Conservation (phyloP, 148 eudicot genomes). For the Amaranthus palmeri region DNA sequence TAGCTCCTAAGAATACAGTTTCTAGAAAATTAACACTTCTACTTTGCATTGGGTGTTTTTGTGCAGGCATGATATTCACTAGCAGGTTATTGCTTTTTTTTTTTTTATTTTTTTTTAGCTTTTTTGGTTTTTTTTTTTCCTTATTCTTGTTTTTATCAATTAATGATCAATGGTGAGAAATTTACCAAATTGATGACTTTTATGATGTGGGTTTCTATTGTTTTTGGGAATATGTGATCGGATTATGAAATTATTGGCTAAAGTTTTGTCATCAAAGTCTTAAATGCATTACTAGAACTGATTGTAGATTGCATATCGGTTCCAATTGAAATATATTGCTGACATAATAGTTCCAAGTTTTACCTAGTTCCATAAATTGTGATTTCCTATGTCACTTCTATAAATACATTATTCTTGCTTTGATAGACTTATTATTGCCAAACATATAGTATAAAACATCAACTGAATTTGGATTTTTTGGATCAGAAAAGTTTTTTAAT, state of each 20-base stretch:
- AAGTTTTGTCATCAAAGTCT: neutral
- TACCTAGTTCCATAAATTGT: neutral
- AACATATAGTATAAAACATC: neutral
- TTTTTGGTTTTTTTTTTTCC: neutral
- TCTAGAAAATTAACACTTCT: slow-evolving; percentile 55
- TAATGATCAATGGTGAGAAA: neutral
- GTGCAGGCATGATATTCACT: slow-evolving; percentile 79
- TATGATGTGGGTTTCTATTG: neutral
- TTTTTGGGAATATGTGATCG: slow-evolving; percentile 12
- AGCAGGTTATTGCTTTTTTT: slow-evolving; percentile 42
- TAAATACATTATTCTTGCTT: neutral
- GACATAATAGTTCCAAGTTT: neutral
- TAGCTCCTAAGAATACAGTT: slow-evolving; percentile 39
- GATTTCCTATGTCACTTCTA: neutral
- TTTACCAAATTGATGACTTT: slow-evolving; percentile 14
- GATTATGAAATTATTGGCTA: neutral
- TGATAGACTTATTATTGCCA: neutral
- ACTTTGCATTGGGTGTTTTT: slow-evolving; percentile 81
- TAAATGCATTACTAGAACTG: neutral
- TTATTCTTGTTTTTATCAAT: neutral
- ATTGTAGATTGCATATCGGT: neutral
- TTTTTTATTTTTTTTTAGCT: neutral
- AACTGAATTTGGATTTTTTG: neutral
- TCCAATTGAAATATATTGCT: neutral
- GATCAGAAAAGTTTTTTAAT: neutral